Evolutionary conservation across 2,329 filamentous ascomycete species (phyloP).

Genomic region (Pseudogymnoascus verrucosus): DNA sequence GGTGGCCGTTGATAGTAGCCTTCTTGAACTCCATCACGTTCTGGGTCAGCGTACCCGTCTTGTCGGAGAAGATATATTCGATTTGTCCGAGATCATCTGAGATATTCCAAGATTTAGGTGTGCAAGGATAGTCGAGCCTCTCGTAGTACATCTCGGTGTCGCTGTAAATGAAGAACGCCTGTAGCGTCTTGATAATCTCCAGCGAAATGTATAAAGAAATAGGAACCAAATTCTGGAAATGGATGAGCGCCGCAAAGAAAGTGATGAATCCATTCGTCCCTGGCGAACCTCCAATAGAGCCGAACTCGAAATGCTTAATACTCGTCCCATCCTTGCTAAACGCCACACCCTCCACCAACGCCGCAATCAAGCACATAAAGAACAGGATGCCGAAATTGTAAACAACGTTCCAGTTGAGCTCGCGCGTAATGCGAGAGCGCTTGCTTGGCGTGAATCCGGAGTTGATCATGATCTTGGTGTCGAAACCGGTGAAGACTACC

Average conservation of each 20-base stretch:
- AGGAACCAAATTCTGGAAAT: conserved; percentile 97
- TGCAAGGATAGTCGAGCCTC: conserved; percentile 84
- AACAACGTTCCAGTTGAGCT: conserved; percentile 94
- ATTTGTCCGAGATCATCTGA: conserved; percentile 97
- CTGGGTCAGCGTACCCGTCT: conserved; percentile 82
- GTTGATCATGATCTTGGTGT: conserved; percentile 99
- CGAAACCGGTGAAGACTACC: conserved; percentile 87
- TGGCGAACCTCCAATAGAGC: conserved; percentile 68
- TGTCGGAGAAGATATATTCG: conserved; percentile 97
- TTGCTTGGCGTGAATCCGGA: conserved; percentile 92
- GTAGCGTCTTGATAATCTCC: conserved; percentile 86
- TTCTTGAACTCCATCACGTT: conserved; percentile 99
- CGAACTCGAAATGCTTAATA: conserved; percentile 74
- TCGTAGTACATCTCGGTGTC: conserved; percentile 97
- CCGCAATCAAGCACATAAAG: conserved; percentile 78
- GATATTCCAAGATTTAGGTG: conserved; percentile 98
- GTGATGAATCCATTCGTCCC: conserved; percentile 85
- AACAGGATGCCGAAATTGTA: conserved; percentile 92
- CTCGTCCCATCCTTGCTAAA: conserved; percentile 72
- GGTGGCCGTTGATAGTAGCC: conserved; percentile 84
- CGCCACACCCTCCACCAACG: conserved; percentile 73
- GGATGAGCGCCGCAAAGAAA: conserved; percentile 88
- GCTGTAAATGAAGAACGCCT: conserved; percentile 96
- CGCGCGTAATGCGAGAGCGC: conserved; percentile 79
- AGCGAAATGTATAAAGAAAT: conserved; percentile 97